Base-by-base conservation (phyloP, 345 rosid species). In the Salix arbutifolia region DNA sequence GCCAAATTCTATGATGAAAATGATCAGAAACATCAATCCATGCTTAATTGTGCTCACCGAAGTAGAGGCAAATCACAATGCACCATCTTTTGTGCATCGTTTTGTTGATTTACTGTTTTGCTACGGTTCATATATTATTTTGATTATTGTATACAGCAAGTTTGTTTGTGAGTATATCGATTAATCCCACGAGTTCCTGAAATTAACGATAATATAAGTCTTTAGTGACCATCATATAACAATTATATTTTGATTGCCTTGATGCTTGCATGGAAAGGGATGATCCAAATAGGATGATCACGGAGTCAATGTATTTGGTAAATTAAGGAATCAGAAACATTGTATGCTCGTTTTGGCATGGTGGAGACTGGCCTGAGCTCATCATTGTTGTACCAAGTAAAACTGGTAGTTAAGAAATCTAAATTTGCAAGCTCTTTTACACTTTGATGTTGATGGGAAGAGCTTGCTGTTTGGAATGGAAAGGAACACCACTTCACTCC, bases 391-490 rank as follows among this genome's bases (percentile, higher is more conserved):
- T 84, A 75, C 73, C 87, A 85, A 71, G 91, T 85, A 28, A 71
- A 77, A 14, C 74, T 88, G 53, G 64, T 88, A 46, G 65, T 73
- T 14, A 58, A 83, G 48, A 78, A 72, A 44, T 82, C 78, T 52
- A 3, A 75, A 1, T 70, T 78, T 28, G 81, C 85, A 79, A 86
- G 65, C 66, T 81, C 37, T 38, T 87, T 90, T 73, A 85, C 87
- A 0, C 70, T n/a, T 84, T 9, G 58, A 74, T 5, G 14, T 67
- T 79, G 83, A 86, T n/a, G 88, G 84, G 23, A 80, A 81, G 44
- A 74, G 83, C 81, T 65, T 86, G 10, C 28, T 88, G 25, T 62
- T 75, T 4, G 86, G 88, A n/a, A 3, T 90, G 93, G 91, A 88
- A 90, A 73, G 87, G 85, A 25, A 85, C 88, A 13, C 88, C 89